Conservation (phyloP, 768 basidiomycete species). For the Crassisporium funariophilum region DNA sequence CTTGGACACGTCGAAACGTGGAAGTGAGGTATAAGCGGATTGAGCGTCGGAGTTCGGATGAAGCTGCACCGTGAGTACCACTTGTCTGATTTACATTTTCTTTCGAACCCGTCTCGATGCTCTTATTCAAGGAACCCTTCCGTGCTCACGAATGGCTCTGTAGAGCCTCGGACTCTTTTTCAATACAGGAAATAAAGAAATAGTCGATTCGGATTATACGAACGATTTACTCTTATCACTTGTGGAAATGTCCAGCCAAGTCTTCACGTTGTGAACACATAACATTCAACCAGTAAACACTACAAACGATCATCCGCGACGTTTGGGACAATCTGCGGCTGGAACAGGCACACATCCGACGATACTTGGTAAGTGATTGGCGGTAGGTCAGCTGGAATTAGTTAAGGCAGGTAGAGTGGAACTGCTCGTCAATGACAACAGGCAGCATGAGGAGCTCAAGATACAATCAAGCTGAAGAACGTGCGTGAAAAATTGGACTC, state of each 20-base stretch:
- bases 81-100: background rate
- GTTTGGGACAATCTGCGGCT: conserved; percentile 49
- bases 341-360: conserved; percentile 42
- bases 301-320: background rate
- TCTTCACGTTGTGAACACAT: background rate
- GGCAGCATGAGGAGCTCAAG: conserved; percentile 35
- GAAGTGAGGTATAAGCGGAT: conserved; percentile 6
- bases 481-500: conserved; percentile 32
- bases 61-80: background rate
- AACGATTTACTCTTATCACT: conserved; percentile 55
- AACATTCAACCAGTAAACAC: background rate
- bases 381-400: conserved; percentile 42
- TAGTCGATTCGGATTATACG: conserved; percentile 58
- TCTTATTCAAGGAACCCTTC: no score
- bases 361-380: no score
- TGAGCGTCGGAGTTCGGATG: conserved; percentile 25
- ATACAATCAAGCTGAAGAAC: conserved; percentile 46
- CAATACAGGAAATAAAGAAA: no score
- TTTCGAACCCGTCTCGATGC: no score
- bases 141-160: no score
- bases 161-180: no score
- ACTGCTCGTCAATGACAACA: conserved; percentile 44
- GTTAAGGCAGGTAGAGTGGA: conserved; percentile 60
- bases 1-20: conserved; percentile 24
- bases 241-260: conserved; percentile 50